Evolutionary conservation across 768 basidiomycete species (phyloP), one percentile per base, ranked within the genome.

Genomic region (Boletus eberwhitei): DNA sequence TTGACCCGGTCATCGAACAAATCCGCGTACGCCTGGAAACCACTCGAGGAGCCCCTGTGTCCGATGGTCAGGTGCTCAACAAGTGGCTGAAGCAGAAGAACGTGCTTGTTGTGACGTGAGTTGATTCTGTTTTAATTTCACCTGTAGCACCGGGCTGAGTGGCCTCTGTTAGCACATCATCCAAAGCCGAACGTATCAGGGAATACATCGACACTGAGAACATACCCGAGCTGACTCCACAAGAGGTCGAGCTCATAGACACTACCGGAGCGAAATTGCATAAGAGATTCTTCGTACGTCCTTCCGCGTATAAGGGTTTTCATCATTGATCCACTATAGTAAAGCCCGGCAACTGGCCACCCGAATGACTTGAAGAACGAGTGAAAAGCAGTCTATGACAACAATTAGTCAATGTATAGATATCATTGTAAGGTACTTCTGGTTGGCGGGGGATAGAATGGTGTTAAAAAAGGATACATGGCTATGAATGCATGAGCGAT

Each of bases 1-100:
- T 78, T 35, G 74, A 74, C 47, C 65, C 72, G 5, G 70, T 77
- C 32, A 40, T 80, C 22, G 60, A 66, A 43, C 55, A 64, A 24
- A 68, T 77, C 44, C 71, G 73, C 16, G 45, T 37, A 35, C 70
- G 71, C 14, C 41, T 71, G 35, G 59, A 69, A 44, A 57, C 21
- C 2, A 62, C 67, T 13, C 54, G 67, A 5, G 62, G 71, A 17
- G 52, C 57, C 0, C 51, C 57, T 11, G 71, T 71, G 17, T 71
- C 69, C 13, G 59, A 55, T 21, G 39, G 67, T 9, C 69, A 71
- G 36, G 71, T 72, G 14, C 60, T 71, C 32, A 45, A 58, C 17
- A 72, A 60, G 48, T 72, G 69, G 67, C 19, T 67, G 34, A 50
- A 65, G 32, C 69, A 72, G 29, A 64, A 72, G 21, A 62, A 55